A percentile compares a stretch with the other conserved stretches of the same genome.
phyloP scores from a whole-genome alignment of 164 flowering plant species.

The Cinnamomum chago region DNA sequence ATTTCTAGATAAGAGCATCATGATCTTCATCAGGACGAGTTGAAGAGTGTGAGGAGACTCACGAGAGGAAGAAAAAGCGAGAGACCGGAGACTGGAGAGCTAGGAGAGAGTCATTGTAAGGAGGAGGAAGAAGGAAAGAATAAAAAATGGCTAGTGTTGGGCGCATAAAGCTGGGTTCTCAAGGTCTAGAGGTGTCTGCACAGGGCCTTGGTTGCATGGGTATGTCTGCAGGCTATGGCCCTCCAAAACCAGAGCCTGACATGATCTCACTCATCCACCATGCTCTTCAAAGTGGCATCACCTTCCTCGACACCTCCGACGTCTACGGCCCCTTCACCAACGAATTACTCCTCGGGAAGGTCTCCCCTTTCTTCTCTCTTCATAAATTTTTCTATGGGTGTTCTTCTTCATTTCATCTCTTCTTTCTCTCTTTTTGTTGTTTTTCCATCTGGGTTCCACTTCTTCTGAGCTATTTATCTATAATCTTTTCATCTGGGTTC shows the following conservation, averaged over 20 bases:
- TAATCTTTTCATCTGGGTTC: background rate
- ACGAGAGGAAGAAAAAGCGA: too few relatives aligned
- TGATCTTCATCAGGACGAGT: background rate
- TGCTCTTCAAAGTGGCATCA: constrained; percentile 1
- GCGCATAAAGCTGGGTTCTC: constrained; percentile 32
- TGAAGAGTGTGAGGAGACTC: background rate
- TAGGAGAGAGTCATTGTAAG: background rate
- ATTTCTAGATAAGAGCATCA: too few relatives aligned
- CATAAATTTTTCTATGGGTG: too few relatives aligned
- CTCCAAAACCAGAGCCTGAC: constrained; percentile 7
- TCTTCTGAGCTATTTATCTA: too few relatives aligned
- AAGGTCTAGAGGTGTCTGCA: constrained; percentile 25
- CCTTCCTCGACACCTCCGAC: constrained; percentile 9
- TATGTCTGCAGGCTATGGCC: constrained; percentile 25
- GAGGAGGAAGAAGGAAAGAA: background rate
- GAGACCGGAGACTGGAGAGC: too few relatives aligned
- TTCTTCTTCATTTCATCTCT: too few relatives aligned
- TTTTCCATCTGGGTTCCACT: background rate
- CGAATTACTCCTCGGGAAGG: constrained; percentile 20
- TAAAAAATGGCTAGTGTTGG: background rate
- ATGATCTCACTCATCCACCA: constrained; percentile 12
- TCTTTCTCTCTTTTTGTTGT: too few relatives aligned
- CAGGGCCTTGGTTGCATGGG: constrained; percentile 35
- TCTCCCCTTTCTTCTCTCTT: background rate
- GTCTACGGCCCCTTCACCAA: constrained; percentile 6